Evolutionary conservation across 768 basidiomycete genomes (phyloP).

Genomic region (Mycena haematopus): DNA sequence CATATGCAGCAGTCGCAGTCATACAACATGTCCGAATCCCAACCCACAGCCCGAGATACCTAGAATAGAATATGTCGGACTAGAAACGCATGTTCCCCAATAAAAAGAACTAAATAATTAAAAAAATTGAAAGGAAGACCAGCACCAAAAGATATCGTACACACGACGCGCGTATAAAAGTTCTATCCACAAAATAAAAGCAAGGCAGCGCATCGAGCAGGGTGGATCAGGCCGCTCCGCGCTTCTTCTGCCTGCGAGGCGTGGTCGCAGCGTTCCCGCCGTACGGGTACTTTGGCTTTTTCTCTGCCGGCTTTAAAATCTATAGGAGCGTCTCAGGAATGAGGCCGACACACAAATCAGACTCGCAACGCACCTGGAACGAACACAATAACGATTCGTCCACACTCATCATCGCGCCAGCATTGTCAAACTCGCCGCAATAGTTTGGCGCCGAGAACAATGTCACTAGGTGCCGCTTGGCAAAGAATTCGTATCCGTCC

Average conservation of each 20-base stretch:
- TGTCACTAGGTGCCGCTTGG: constrained; percentile 95
- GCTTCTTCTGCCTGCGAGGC: constrained; percentile 25
- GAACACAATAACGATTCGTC: constrained; percentile 97
- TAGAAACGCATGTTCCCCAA: constrained; percentile 10
- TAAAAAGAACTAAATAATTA: constrained; percentile 21
- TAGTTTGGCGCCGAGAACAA: constrained; percentile 97
- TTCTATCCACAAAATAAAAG: constrained; percentile 5
- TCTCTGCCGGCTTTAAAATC: constrained; percentile 99
- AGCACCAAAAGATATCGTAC: constrained; percentile 21
- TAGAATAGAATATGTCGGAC: background rate
- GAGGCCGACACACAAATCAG: background rate
- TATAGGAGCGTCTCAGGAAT: constrained; percentile 37
- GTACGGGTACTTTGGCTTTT: constrained; percentile 91
- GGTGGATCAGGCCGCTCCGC: background rate
- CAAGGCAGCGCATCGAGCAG: background rate
- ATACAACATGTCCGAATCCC: constrained; percentile 20
- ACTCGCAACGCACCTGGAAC: constrained; percentile 75
- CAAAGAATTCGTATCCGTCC: constrained; percentile 99
- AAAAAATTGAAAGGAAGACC: too few species aligned
- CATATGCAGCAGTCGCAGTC: background rate
- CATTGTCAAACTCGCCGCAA: constrained; percentile 97
- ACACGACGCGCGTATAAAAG: background rate
- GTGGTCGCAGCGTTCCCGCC: constrained; percentile 62
- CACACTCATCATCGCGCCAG: constrained; percentile 99
- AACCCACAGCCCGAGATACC: too few species aligned